These are phyloP conservation scores for Sporothrix globosa DNA, from an alignment of 2,329 filamentous ascomycete genomes.

Conservation along the genomic window DNA sequence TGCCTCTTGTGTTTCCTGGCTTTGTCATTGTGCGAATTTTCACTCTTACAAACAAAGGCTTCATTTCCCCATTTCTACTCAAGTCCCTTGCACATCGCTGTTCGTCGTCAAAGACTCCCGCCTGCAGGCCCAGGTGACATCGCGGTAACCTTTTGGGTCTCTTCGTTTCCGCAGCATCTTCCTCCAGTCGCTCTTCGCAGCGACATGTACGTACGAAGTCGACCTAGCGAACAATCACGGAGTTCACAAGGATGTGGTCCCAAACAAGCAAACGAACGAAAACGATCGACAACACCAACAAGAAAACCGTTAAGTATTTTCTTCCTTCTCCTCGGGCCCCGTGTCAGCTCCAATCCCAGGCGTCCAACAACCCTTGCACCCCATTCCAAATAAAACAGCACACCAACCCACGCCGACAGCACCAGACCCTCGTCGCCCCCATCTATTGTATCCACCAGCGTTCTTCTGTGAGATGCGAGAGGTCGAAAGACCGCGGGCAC, in stretches of 20 bases:
- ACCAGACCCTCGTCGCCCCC: constrained; percentile 7
- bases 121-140: constrained; percentile 3
- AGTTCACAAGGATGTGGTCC: constrained; percentile 10
- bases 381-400: constrained; percentile 20
- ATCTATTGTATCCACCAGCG: neutral
- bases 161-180: neutral
- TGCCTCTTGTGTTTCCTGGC: neutral
- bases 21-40: neutral
- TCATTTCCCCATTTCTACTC: neutral
- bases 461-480: constrained; percentile 21
- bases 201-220: neutral
- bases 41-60: neutral
- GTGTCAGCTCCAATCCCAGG: no score
- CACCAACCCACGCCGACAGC: neutral
- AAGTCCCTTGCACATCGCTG: neutral
- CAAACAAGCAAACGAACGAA: neutral
- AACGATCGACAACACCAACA: constrained; percentile 13
- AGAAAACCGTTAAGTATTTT: constrained; percentile 15
- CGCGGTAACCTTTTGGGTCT: neutral
- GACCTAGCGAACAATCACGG: neutral
- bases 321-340: neutral
- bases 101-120: neutral
- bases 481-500: neutral
- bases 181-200: neutral
- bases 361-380: neutral